phyloP scores from a whole-genome alignment of 2,329 filamentous ascomycete genomes.

The Colletotrichum sublineola region DNA sequence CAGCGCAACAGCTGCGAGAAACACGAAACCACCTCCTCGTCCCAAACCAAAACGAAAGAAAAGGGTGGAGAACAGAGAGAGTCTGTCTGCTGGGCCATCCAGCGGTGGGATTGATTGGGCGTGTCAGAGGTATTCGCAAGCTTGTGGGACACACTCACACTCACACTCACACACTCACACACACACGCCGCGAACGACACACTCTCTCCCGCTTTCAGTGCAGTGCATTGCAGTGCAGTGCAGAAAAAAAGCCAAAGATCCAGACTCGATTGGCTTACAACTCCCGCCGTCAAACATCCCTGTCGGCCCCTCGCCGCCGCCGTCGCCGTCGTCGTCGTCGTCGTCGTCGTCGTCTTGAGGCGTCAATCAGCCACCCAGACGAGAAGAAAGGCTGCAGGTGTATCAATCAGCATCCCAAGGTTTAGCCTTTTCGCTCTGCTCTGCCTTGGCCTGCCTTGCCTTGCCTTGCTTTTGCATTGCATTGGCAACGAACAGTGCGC shows the following conservation, averaged over 20 bases:
- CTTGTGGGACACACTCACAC: background rate
- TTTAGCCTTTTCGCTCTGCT: background rate
- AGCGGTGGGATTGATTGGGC: constrained; percentile 1
- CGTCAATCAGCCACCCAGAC: constrained; percentile 1
- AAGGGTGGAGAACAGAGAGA: constrained; percentile 3
- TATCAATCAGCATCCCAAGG: constrained; percentile 2
- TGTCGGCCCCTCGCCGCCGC: background rate
- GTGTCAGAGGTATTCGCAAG: background rate
- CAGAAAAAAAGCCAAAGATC: background rate
- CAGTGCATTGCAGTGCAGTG: background rate
- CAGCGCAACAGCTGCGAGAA: background rate
- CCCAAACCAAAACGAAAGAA: constrained; percentile 5
- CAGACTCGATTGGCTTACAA: constrained; percentile 31
- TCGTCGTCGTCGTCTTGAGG: background rate
- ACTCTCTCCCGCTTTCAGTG: background rate
- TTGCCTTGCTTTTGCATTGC: background rate
- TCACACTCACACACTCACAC: background rate
- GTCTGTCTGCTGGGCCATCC: background rate
- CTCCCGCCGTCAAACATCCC: constrained; percentile 18
- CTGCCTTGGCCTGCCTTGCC: no score
- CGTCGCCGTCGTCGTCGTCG: no score
- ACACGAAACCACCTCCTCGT: background rate
- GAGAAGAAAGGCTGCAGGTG: background rate
- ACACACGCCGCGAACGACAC: background rate
- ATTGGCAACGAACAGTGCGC: constrained; percentile 7